Evolutionary conservation across 495 filamentous ascomycete genomes (phyloP).

Genomic region (Pseudomonodictys pantanalensis): DNA sequence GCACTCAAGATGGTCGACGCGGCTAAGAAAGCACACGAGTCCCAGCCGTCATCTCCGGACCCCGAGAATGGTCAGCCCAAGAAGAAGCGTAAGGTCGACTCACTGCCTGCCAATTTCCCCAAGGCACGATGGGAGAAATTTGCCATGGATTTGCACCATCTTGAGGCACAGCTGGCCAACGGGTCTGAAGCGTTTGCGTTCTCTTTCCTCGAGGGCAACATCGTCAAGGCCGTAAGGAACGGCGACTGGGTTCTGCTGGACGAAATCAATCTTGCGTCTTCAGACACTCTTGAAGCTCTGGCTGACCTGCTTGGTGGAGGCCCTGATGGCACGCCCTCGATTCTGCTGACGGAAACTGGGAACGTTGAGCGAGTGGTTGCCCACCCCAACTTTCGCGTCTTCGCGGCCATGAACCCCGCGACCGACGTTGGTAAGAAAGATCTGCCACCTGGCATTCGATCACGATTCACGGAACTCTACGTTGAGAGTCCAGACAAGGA

Average conservation of each 20-base stretch:
- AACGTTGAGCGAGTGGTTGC: conserved; percentile 83
- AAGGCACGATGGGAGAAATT: conserved; percentile 74
- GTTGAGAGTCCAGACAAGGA: conserved; percentile 85
- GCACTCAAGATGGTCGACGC: conserved; percentile 79
- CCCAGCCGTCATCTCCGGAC: conserved; percentile 39
- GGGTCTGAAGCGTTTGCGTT: conserved; percentile 85
- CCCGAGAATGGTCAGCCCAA: conserved; percentile 58
- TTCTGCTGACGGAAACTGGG: conserved; percentile 87
- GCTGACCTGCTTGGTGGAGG: conserved; percentile 76
- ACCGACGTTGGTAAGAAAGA: conserved; percentile 96
- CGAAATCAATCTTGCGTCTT: conserved; percentile 93
- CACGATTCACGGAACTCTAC: conserved; percentile 91
- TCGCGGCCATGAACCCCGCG: conserved; percentile 98
- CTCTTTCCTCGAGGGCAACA: conserved; percentile 90
- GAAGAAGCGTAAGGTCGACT: conserved; percentile 81
- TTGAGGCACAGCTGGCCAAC: conserved; percentile 76
- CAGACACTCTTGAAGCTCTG: conserved; percentile 91
- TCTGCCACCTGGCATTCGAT: conserved; percentile 76
- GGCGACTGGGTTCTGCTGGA: conserved; percentile 98
- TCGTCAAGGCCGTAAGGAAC: conserved; percentile 86
- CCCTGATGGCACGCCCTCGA: conserved; percentile 64
- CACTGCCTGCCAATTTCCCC: conserved; percentile 36
- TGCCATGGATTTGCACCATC: conserved; percentile 66
- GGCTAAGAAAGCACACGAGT: conserved; percentile 49
- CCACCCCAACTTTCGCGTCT: conserved; percentile 91